Base-by-base conservation (phyloP, 1,284 basidiomycete genomes). In the Naganishia liquefaciens region DNA sequence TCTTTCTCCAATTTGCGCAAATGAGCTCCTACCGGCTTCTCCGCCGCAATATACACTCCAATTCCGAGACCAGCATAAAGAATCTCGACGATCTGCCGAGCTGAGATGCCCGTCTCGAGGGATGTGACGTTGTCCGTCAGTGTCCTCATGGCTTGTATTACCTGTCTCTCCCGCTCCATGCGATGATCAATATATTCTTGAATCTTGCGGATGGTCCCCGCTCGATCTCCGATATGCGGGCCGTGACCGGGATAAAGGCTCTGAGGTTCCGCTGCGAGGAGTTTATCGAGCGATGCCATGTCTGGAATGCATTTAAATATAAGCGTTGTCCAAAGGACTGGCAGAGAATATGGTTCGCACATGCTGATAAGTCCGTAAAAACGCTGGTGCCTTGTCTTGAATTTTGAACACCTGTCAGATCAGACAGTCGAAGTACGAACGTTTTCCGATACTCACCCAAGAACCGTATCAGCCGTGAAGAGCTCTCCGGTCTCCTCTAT, bases 131-230 rank as follows among this genome's bases (percentile, higher is more conserved):
- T 25, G 19, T 50, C 13, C n/a, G 28, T 43, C 17, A 37, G 23
- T 17, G 49, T 13, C 21, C 33, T 17, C 7, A 65, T 43, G 5
- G 40, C 44, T 28, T 33, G 19, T 3, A 61, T 27, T 21, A 65
- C 61, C n/a, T 65, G 64, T 7, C 13, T 33, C 50, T 65, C 64
- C 10, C 64, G 50, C 33, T 65, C 49, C 25, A 60, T 30, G 15
- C 64, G 55, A 61, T 65, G 64, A n/a, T 60, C 15, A 25, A 65
- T 65, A 21, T 65, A 65, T 58, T 65, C 55, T 10, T 46, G 39
- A 15, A 65, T 54, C 25, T 65, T 65, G 50, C 37, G 28, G 19
- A 21, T 46, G n/a, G 58, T 50, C 17, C 30, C 21, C n/a, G n/a
- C 30, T 23, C 25, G 49, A 21, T 30, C 51, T 11, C 47, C 51